These are phyloP conservation scores for Caryopteris hybrid DNA, from an alignment of 305 asterid genomes.

Conservation along the genomic window DNA sequence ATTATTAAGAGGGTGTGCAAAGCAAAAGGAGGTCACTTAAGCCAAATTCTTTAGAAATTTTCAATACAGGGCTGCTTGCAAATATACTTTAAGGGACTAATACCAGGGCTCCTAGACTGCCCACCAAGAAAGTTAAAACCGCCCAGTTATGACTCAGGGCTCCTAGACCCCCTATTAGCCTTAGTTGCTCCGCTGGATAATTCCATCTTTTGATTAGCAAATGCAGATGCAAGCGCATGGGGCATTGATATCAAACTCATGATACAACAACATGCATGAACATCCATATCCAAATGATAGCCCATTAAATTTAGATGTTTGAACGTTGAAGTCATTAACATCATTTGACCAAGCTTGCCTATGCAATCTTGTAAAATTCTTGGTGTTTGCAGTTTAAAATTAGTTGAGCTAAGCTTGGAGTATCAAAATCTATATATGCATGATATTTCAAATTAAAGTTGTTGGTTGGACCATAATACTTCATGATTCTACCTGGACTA, in stretches of 20 bases:
- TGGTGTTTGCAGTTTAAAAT: not conserved
- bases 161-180: too few species aligned
- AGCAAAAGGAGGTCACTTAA: not conserved
- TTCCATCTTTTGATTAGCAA: not conserved
- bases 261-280: not conserved
- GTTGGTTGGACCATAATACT: not conserved
- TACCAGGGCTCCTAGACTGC: not conserved
- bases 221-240: not conserved
- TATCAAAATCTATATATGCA: not conserved
- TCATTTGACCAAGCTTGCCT: not conserved
- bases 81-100: not conserved
- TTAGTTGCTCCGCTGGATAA: too few species aligned
- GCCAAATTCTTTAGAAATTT: not conserved
- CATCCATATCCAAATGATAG: slow-evolving; percentile 3
- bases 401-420: not conserved
- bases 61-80: not conserved
- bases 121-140: not conserved
- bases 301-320: not conserved
- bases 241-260: slow-evolving; percentile 1
- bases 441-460: not conserved
- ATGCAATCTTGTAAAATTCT: not conserved
- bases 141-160: not conserved
- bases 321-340: not conserved
- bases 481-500: not conserved
- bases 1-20: slow-evolving; percentile 1